Conservation (phyloP, 2,329 filamentous ascomycete genomes). For the Epichloe typhina region DNA sequence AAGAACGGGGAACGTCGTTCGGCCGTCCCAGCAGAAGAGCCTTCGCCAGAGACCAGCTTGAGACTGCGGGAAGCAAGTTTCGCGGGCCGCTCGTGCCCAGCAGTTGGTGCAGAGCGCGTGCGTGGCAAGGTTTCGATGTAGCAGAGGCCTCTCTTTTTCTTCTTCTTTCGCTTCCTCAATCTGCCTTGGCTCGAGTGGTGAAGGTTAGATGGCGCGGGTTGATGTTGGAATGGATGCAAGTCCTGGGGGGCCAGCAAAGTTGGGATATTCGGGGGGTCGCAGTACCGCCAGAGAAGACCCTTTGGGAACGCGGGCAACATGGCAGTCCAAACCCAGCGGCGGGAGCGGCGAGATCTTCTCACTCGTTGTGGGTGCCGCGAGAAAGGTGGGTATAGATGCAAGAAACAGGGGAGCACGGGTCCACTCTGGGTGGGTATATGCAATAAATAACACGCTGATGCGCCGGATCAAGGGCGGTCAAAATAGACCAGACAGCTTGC, state of each 20-base stretch:
- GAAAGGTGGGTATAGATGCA: background rate
- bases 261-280: background rate
- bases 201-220: constrained; percentile 1
- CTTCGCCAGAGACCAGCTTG: background rate
- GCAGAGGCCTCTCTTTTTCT: background rate
- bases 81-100: background rate
- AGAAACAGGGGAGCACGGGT: background rate
- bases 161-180: background rate
- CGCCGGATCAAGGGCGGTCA: background rate
- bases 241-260: background rate
- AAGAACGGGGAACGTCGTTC: constrained; percentile 9
- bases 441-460: background rate
- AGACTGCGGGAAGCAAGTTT: background rate
- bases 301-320: background rate
- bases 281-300: background rate
- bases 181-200: background rate
- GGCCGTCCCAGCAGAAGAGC: background rate
- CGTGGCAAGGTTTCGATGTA: background rate
- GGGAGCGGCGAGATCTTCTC: constrained; percentile 9
- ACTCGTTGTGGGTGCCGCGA: constrained; percentile 5
- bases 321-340: constrained; percentile 6
- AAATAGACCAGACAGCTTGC: background rate
- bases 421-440: background rate
- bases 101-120: constrained; percentile 1
- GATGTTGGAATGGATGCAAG: background rate